Conservation (phyloP, 2,329 filamentous ascomycete genomes). For the Phialocephala sp. region DNA sequence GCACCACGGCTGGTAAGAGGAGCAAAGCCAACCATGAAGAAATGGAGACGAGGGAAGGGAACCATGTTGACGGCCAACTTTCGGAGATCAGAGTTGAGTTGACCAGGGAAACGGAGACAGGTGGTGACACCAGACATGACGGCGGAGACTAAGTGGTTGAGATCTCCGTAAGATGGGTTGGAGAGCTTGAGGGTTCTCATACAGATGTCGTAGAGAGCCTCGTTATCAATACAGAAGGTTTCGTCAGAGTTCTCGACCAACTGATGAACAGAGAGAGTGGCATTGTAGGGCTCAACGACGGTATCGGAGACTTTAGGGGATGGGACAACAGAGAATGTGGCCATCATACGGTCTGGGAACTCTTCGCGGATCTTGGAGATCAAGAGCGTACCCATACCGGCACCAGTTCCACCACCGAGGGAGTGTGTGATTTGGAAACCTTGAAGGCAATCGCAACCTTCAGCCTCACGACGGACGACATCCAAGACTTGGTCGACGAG, state of each 20-base stretch:
- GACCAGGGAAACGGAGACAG: conserved; percentile 97
- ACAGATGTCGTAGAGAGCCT: conserved; percentile 99
- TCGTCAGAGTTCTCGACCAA: conserved; percentile 99
- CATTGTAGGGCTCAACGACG: conserved; percentile 99
- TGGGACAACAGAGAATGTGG: conserved; percentile 98
- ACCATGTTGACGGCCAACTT: conserved; percentile 99
- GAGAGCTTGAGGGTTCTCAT: conserved; percentile 99
- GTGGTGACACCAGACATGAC: conserved; percentile 99
- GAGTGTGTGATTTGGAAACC: conserved; percentile 99
- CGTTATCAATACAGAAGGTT: conserved; percentile 99
- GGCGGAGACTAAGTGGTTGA: conserved; percentile 99
- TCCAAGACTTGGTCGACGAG: conserved; percentile 98
- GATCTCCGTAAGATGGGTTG: conserved; percentile 97
- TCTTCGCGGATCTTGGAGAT: conserved; percentile 99
- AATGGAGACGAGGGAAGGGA: conserved; percentile 99
- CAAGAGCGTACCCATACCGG: conserved; percentile 98
- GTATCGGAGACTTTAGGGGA: conserved; percentile 99
- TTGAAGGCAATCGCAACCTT: conserved; percentile 99
- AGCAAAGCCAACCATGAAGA: conserved; percentile 99
- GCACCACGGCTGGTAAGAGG: conserved; percentile 93
- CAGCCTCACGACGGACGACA: conserved; percentile 97
- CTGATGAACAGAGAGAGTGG: conserved; percentile 98
- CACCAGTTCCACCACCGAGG: conserved; percentile 99
- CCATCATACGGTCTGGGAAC: conserved; percentile 99
- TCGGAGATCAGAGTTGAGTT: conserved; percentile 99